Conservation (phyloP, 495 filamentous ascomycete genomes). For the Neurospora sp. region DNA sequence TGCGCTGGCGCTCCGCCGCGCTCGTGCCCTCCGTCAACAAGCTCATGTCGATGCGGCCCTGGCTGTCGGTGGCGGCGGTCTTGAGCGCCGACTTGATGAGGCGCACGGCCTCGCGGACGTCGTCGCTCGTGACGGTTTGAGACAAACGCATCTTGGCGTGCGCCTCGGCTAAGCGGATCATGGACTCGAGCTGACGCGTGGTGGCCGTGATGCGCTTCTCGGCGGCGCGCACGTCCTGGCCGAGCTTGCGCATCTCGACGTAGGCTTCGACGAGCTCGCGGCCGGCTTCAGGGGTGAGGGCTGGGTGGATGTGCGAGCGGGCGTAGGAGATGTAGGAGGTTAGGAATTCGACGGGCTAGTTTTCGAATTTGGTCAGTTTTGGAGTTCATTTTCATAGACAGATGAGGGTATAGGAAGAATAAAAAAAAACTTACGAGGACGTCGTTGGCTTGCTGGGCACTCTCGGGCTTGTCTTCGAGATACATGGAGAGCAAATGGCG, state of each 20-base stretch:
- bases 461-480: slow-evolving; percentile 82
- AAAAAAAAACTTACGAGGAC: slow-evolving; percentile 54
- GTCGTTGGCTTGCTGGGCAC: slow-evolving; percentile 57
- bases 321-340: slow-evolving; percentile 98
- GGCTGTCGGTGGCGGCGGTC: slow-evolving; percentile 87
- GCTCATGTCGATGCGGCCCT: slow-evolving; percentile 94
- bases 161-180: slow-evolving; percentile 92
- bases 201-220: slow-evolving; percentile 97
- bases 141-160: slow-evolving; percentile 96
- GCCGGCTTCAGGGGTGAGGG: slow-evolving; percentile 64
- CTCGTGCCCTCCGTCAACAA: slow-evolving; percentile 86
- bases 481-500: slow-evolving; percentile 96
- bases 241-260: slow-evolving; percentile 91
- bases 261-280: slow-evolving; percentile 76
- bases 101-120: slow-evolving; percentile 85
- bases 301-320: slow-evolving; percentile 73
- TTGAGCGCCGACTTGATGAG: slow-evolving; percentile 93
- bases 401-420: not conserved
- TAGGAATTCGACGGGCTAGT: slow-evolving; percentile 81
- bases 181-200: slow-evolving; percentile 88
- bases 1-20: slow-evolving; percentile 68
- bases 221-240: slow-evolving; percentile 83
- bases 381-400: not conserved
- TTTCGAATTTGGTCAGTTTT: slow-evolving; percentile 11
- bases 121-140: slow-evolving; percentile 59